These are phyloP conservation scores for Skeletonema tropicum DNA, from an alignment of 108 stramenopile genomes.

Conservation along the genomic window DNA sequence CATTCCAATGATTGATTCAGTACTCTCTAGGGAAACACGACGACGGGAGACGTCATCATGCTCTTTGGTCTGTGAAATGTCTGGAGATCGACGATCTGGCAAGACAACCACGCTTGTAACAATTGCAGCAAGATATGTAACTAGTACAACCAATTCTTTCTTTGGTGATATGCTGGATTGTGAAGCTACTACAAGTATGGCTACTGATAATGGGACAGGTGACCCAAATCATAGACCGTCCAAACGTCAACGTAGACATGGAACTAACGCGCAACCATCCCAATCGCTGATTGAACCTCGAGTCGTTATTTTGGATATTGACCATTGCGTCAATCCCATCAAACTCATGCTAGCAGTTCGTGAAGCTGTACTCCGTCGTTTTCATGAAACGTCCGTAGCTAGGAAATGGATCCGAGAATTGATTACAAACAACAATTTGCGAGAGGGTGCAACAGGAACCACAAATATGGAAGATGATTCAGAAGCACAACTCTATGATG, in stretches of 20 bases:
- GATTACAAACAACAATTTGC: background rate
- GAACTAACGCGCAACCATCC: background rate
- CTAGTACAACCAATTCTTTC: conserved; percentile 31
- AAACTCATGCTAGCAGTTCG: conserved; percentile 41
- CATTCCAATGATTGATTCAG: conserved; percentile 44
- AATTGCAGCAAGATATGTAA: conserved; percentile 46
- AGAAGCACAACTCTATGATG: background rate
- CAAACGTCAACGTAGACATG: conserved; percentile 12
- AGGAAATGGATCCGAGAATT: conserved; percentile 41
- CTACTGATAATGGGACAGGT: background rate
- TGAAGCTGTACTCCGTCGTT: conserved; percentile 50
- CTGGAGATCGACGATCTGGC: conserved; percentile 42
- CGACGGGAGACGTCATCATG: background rate
- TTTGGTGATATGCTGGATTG: conserved; percentile 1
- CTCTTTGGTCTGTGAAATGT: conserved; percentile 45
- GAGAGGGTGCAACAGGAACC: background rate
- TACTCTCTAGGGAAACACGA: conserved; percentile 11
- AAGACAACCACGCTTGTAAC: conserved; percentile 46
- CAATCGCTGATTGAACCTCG: conserved; percentile 22
- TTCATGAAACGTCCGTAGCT: conserved; percentile 42
- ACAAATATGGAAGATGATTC: conserved; percentile 7
- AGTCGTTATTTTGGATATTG: conserved; percentile 48
- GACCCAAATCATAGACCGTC: conserved; percentile 11
- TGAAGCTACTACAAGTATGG: background rate
- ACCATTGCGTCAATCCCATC: conserved; percentile 38